Percentiles rank a stretch among this genome's conserved stretches.
Conservation (phyloP, 257 asterid genomes). For the Scutellaria barbata region DNA sequence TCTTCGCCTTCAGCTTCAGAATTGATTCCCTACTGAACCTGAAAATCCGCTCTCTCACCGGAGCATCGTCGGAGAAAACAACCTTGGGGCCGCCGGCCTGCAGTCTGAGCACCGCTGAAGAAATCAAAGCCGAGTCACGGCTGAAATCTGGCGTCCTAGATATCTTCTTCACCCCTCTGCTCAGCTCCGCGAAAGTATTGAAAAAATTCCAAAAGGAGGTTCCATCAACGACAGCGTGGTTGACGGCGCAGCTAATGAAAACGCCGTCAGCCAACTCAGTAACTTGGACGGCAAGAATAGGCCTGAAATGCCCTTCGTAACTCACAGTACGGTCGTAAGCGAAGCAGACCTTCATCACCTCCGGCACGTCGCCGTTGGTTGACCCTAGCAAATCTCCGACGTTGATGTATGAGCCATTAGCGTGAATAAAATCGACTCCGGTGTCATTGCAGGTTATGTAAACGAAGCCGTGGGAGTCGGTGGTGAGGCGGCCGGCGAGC, state of each 20-base stretch:
- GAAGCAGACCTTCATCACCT: slow-evolving; percentile 37
- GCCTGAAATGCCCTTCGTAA: slow-evolving; percentile 40
- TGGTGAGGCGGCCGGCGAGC: slow-evolving; percentile 55
- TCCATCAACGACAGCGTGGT: slow-evolving; percentile 55
- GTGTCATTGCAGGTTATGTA: slow-evolving; percentile 41
- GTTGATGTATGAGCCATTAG: slow-evolving; percentile 35
- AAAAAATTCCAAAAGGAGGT: slow-evolving; percentile 59
- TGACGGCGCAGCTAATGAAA: slow-evolving; percentile 60
- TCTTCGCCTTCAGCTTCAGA: slow-evolving; percentile 52
- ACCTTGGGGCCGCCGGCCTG: slow-evolving; percentile 63
- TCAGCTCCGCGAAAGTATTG: slow-evolving; percentile 46
- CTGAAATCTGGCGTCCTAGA: slow-evolving; percentile 57
- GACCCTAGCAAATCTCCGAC: slow-evolving; percentile 28
- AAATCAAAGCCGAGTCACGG: slow-evolving; percentile 63
- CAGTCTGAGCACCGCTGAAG: slow-evolving; percentile 55
- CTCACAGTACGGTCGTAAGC: slow-evolving; percentile 42
- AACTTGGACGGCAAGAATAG: slow-evolving; percentile 45
- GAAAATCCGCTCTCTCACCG: slow-evolving; percentile 67
- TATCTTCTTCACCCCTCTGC: slow-evolving; percentile 39
- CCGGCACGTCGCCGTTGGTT: slow-evolving; percentile 36
- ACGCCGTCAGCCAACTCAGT: slow-evolving; percentile 51
- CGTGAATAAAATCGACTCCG: slow-evolving; percentile 47
- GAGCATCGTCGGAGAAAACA: slow-evolving; percentile 58
- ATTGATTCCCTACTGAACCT: slow-evolving; percentile 68
- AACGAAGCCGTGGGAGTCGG: slow-evolving; percentile 36